Evolutionary conservation across 805 yeast species (phyloP).

Genomic region (Lachancea nothofagi): DNA sequence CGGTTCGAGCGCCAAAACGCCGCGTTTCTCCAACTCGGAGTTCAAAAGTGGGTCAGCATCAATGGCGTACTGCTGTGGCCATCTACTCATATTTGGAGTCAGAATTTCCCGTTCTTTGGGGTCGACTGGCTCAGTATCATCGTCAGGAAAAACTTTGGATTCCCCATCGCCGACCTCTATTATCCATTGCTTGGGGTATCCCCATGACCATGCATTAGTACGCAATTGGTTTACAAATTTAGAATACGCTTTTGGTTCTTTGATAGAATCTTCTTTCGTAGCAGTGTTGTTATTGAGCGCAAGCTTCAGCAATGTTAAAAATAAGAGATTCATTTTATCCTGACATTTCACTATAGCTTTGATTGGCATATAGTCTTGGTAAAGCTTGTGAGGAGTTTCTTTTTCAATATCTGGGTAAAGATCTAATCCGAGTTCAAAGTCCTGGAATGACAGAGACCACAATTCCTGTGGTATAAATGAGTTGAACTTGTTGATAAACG

Average conservation of each 20-base stretch:
- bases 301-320: conserved; percentile 22
- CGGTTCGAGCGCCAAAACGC: conserved; percentile 24
- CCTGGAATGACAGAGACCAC: conserved; percentile 27
- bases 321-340: conserved; percentile 27
- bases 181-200: conserved; percentile 31
- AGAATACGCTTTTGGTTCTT: conserved; percentile 19
- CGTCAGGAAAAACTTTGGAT: conserved; percentile 10
- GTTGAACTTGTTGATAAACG: conserved; percentile 28
- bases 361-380: conserved; percentile 20
- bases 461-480: conserved; percentile 21
- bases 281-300: conserved; percentile 15
- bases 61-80: conserved; percentile 15
- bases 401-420: conserved; percentile 20
- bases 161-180: conserved; percentile 4
- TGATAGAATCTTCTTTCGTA: conserved; percentile 11
- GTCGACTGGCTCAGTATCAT: conserved; percentile 20
- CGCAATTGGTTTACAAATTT: conserved; percentile 22
- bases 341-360: conserved; percentile 21
- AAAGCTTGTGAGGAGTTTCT: conserved; percentile 15
- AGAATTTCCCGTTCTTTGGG: conserved; percentile 18
- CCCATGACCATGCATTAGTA: conserved; percentile 23
- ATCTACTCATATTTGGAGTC: conserved; percentile 18
- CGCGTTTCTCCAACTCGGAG: conserved; percentile 21
- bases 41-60: conserved; percentile 25
- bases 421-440: conserved; percentile 29